phyloP scores from a whole-genome alignment of 1,284 basidiomycete species.

The Chondrostereum purpureum region DNA sequence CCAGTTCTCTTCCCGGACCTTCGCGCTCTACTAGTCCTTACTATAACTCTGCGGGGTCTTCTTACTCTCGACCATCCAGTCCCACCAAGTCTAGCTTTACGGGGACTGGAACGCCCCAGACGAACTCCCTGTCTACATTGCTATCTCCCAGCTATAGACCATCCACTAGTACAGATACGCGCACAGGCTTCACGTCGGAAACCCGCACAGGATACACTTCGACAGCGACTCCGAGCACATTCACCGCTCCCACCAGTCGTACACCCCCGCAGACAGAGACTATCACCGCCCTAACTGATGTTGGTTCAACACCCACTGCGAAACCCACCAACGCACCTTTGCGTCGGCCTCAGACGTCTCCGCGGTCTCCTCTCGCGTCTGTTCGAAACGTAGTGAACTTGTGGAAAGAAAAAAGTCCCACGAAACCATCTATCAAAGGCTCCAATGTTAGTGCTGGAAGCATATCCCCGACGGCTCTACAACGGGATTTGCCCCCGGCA shows the following conservation, averaged over 20 bases:
- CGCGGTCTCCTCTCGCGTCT: constrained; percentile 61
- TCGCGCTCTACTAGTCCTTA: constrained; percentile 49
- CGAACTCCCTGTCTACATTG: constrained; percentile 23
- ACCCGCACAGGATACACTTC: constrained; percentile 9
- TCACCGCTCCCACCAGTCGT: constrained; percentile 9
- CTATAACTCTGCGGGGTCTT: constrained; percentile 32
- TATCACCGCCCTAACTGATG: constrained; percentile 26
- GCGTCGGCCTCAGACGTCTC: constrained; percentile 51
- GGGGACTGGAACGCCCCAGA: constrained; percentile 12
- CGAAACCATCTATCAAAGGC: constrained; percentile 24
- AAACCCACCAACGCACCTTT: constrained; percentile 29
- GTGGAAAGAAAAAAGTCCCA: constrained; percentile 67
- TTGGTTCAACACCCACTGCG: constrained; percentile 23
- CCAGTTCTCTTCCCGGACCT: constrained; percentile 46
- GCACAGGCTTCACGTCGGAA: too few relatives aligned
- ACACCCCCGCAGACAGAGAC: constrained; percentile 28
- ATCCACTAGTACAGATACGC: constrained; percentile 17
- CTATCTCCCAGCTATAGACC: constrained; percentile 27
- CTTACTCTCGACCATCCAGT: constrained; percentile 11
- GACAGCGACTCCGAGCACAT: constrained; percentile 11
- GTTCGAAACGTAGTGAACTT: constrained; percentile 75
- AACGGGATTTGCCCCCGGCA: constrained; percentile 19
- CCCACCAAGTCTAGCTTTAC: constrained; percentile 10
- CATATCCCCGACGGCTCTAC: constrained; percentile 26
- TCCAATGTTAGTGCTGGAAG: constrained; percentile 24